phyloP scores from a whole-genome alignment of 2,329 filamentous ascomycete genomes.

The Cytospora paraplurivora region DNA sequence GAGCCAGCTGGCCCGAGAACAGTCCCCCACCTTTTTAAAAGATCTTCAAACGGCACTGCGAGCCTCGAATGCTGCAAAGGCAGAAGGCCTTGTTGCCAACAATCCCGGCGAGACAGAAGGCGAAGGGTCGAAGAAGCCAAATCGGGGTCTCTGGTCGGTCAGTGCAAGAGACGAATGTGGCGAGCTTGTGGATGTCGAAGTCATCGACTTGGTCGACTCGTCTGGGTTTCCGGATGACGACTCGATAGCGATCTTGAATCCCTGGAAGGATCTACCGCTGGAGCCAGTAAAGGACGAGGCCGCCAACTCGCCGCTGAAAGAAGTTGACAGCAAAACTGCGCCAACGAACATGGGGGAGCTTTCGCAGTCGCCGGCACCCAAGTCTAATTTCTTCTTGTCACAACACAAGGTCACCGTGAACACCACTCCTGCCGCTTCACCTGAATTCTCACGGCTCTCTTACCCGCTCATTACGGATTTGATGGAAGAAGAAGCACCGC shows the following conservation, averaged over 20 bases:
- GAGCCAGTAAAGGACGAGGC: constrained; percentile 16
- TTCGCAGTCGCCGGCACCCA: constrained; percentile 13
- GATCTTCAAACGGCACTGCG: constrained; percentile 65
- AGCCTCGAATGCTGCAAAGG: constrained; percentile 53
- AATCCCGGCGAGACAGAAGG: constrained; percentile 28
- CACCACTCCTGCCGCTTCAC: background rate
- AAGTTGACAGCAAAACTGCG: constrained; percentile 17
- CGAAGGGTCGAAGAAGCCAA: constrained; percentile 19
- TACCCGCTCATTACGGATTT: constrained; percentile 15
- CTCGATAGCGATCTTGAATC: constrained; percentile 30
- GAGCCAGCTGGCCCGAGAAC: constrained; percentile 75
- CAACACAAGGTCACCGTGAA: constrained; percentile 27
- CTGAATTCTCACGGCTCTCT: background rate
- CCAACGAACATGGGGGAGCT: background rate
- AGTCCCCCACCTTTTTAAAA: constrained; percentile 66
- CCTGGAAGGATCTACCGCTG: constrained; percentile 35
- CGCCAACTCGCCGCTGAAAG: constrained; percentile 19
- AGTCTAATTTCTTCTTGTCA: constrained; percentile 30
- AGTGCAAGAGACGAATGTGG: constrained; percentile 68
- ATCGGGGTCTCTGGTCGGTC: constrained; percentile 65
- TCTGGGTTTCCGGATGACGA: constrained; percentile 36
- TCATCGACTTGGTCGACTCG: constrained; percentile 60
- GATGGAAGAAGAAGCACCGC: constrained; percentile 32
- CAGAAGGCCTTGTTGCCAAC: constrained; percentile 44
- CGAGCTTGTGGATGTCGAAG: constrained; percentile 62